A percentile compares a stretch with the other conserved stretches of the same genome.
These are phyloP conservation scores for Globisporangium sylvaticum DNA, from an alignment of 352 stramenopile genomes.

Conservation along the genomic window DNA sequence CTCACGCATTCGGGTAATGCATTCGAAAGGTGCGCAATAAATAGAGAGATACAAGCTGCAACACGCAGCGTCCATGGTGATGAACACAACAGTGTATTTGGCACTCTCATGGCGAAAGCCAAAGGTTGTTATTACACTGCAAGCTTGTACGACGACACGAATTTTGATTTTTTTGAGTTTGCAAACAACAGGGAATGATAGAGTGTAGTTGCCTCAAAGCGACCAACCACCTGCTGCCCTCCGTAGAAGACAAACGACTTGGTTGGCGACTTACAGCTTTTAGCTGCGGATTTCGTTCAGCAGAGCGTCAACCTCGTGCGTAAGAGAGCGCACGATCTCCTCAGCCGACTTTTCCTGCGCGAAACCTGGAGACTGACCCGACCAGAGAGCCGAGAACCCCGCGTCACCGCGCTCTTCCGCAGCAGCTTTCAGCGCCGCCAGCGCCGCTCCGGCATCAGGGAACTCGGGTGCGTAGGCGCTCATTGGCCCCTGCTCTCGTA, in stretches of 20 bases:
- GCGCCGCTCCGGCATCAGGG: background rate
- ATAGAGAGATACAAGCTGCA: no score
- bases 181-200: no score
- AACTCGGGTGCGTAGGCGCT: background rate
- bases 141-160: no score
- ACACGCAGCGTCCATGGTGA: no score
- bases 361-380: background rate
- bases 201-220: no score
- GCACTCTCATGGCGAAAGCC: no score
- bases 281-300: background rate
- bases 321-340: background rate
- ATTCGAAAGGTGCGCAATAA: no score
- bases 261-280: background rate
- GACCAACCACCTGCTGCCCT: no score
- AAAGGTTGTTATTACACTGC: no score
- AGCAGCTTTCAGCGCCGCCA: background rate
- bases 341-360: background rate
- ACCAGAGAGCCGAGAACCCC: background rate
- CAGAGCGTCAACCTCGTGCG: background rate
- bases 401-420: background rate
- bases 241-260: background rate
- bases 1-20: no score
- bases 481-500: background rate
- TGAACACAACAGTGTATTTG: no score
- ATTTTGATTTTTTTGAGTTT: no score